These are phyloP conservation scores for Penicillium crustosum DNA, from an alignment of 2,329 filamentous ascomycete species.

Conservation along the genomic window DNA sequence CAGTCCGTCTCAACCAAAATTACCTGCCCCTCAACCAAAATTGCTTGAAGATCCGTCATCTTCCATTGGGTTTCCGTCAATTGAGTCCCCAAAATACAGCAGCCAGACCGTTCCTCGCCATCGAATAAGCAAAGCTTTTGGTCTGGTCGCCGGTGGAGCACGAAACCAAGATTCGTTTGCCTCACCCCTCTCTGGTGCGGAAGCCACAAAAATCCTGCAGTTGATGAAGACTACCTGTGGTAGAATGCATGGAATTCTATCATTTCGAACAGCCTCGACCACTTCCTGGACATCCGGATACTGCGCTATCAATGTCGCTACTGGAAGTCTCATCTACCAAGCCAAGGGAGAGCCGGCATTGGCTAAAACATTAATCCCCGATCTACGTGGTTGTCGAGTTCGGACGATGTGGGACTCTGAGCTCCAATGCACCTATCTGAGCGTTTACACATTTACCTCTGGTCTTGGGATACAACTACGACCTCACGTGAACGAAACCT, in stretches of 20 bases:
- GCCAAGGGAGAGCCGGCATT: constrained; percentile 51
- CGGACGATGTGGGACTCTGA: constrained; percentile 50
- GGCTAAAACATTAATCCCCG: constrained; percentile 50
- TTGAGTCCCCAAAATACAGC: constrained; percentile 43
- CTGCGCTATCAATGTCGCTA: constrained; percentile 53
- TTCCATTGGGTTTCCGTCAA: constrained; percentile 52
- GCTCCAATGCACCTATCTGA: constrained; percentile 48
- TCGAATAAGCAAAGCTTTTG: constrained; percentile 35
- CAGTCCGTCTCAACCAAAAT: constrained; percentile 33
- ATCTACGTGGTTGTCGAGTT: constrained; percentile 51
- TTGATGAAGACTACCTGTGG: constrained; percentile 55
- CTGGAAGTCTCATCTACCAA: constrained; percentile 52
- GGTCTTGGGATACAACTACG: constrained; percentile 49
- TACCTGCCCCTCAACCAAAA: constrained; percentile 37
- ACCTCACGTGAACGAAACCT: constrained; percentile 52
- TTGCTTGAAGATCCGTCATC: constrained; percentile 38
- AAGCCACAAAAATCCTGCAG: constrained; percentile 50
- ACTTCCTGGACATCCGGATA: constrained; percentile 51
- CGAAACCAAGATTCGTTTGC: constrained; percentile 32
- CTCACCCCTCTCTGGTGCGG: constrained; percentile 43
- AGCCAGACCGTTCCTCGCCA: constrained; percentile 36
- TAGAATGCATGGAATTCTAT: constrained; percentile 54
- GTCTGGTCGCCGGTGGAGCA: constrained; percentile 27
- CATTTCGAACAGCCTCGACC: constrained; percentile 46
- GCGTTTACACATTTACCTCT: constrained; percentile 49